Evolutionary conservation across 306 rosid genomes (phyloP), one percentile per base, ranked within the genome.

Genomic region (Cucumis melo): DNA sequence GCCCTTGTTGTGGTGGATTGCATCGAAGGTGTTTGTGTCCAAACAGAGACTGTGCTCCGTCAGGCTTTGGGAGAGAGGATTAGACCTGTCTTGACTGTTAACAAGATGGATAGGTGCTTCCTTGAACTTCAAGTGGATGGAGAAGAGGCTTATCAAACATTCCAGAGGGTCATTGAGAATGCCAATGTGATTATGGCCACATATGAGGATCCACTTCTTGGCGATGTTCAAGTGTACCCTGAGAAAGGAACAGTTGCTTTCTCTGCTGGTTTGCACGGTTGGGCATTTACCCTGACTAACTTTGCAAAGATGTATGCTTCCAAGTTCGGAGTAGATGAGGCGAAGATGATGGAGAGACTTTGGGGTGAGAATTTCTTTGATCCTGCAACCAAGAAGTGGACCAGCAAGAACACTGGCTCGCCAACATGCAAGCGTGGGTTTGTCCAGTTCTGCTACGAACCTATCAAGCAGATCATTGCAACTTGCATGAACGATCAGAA

Each of bases 181-280:
- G 93, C 97, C 3, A 93, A 91, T 85, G 98, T 93, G 56, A 91
- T 93, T 78, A 92, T 94, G 99, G 96, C 99, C 14, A 94, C 99
- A 0, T 91, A 93, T 11, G 98, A 93, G 81, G 98, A 91, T 77
- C 92, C 97, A 2, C 87, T 93, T 4, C 93, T 94, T 3, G 97
- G 98, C 73, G 98, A 94, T 80, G 91, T 87, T 59, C 72, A 39
- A 83, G 98, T 94, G 19, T 94, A 91, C 74, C 97, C 97, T 0
- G 97, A 91, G 87, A 94, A 94, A 76, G 98, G 98, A 57, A 94
- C 98, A 0, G 96, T 94, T 23, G 96, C 97, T 20, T 94, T 94
- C 76, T 91, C 97, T 53, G 98, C 98, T n/a, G 95, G 98, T 81
- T 38, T 94, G 89, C 98, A 94, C 0, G 97, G 97, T 0, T 94